Conservation (phyloP, 108 stramenopile genomes). For the Skeletonema marinoi region DNA sequence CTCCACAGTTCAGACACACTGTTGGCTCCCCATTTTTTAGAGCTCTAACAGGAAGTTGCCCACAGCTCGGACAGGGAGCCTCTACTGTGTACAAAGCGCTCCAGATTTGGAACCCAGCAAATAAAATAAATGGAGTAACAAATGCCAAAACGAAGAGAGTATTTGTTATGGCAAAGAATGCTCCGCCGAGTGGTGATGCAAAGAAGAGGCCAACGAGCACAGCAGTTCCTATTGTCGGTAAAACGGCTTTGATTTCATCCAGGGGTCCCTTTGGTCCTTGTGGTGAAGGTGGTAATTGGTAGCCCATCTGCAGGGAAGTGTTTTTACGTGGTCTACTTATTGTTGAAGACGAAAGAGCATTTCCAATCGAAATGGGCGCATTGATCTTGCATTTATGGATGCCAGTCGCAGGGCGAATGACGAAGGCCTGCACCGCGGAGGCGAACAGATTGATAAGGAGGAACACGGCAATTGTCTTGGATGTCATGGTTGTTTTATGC, state of each 20-base stretch:
- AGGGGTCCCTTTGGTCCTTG: conserved; percentile 28
- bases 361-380: neutral
- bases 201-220: conserved; percentile 56
- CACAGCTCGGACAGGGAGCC: conserved; percentile 75
- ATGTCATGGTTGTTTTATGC: neutral
- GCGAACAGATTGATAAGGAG: neutral
- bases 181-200: conserved; percentile 66
- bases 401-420: neutral
- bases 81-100: conserved; percentile 62
- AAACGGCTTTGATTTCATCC: conserved; percentile 29
- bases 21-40: conserved; percentile 55
- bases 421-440: neutral
- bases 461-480: neutral
- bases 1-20: conserved; percentile 74
- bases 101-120: conserved; percentile 66
- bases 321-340: neutral
- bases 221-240: conserved; percentile 37
- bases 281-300: conserved; percentile 32
- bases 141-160: conserved; percentile 64
- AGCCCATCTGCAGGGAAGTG: conserved; percentile 33
- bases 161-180: conserved; percentile 77
- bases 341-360: neutral
- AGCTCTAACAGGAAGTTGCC: conserved; percentile 49
- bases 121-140: conserved; percentile 58
- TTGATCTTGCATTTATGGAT: neutral